phyloP scores from a whole-genome alignment of 2,329 filamentous ascomycete genomes.

The Pseudogymnoascus verrucosus region DNA sequence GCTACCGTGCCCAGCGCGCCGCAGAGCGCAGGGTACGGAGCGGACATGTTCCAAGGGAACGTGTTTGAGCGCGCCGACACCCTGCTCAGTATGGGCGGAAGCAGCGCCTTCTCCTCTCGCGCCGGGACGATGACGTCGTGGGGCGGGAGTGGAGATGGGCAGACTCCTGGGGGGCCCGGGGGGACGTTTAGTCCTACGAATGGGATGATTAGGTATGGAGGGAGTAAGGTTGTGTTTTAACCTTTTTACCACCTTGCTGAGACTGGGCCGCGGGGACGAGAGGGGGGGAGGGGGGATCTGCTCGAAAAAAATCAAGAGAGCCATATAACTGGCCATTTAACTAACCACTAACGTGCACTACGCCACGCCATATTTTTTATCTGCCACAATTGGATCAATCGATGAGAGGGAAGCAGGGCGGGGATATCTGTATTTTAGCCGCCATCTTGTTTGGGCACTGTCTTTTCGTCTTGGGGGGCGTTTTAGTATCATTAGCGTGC shows the following conservation, averaged over 20 bases:
- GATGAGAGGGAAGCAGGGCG: not conserved
- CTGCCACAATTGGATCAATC: not conserved
- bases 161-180: not conserved
- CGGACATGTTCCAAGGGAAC: slow-evolving; percentile 23
- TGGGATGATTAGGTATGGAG: not conserved
- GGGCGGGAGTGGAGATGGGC: not conserved
- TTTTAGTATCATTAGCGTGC: slow-evolving; percentile 7
- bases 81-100: slow-evolving; percentile 19
- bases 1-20: slow-evolving; percentile 75
- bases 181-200: slow-evolving; percentile 1
- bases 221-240: not conserved
- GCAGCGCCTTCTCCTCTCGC: slow-evolving; percentile 21
- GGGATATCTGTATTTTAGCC: slow-evolving; percentile 4
- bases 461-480: not conserved
- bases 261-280: too few species aligned
- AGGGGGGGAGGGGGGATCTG: not conserved
- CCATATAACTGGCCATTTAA: slow-evolving; percentile 6
- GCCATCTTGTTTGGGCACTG: not conserved
- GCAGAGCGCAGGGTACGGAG: slow-evolving; percentile 23
- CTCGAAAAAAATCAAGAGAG: not conserved
- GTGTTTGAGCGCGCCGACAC: slow-evolving; percentile 28
- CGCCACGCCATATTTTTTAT: not conserved
- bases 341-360: not conserved
- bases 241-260: not conserved
- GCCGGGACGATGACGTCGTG: slow-evolving; percentile 25